A percentile compares a stretch with the other conserved stretches of the same genome.
Evolutionary conservation across 495 filamentous ascomycete species (phyloP).

Genomic region (Pseudoneurospora amorphoporcata): DNA sequence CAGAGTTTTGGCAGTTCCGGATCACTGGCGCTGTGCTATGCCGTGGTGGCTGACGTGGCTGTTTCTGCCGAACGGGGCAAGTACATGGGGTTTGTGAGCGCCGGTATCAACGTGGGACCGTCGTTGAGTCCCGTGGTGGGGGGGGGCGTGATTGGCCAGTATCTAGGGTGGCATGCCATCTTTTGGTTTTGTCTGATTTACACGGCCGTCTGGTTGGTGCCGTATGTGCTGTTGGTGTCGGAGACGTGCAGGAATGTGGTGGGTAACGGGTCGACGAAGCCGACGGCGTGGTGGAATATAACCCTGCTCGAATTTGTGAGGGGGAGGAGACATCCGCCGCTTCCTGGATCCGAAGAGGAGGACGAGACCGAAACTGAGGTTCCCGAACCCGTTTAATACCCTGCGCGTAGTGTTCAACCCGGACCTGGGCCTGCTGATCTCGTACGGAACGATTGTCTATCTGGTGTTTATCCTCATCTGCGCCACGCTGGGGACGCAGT

Average conservation of each 20-base stretch:
- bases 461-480: slow-evolving; percentile 35
- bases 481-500: slow-evolving; percentile 48
- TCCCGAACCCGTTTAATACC: slow-evolving; percentile 62
- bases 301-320: slow-evolving; percentile 30
- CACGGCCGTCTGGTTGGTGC: slow-evolving; percentile 39
- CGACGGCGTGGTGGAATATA: slow-evolving; percentile 44
- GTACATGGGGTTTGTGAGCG: slow-evolving; percentile 46
- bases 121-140: slow-evolving; percentile 54
- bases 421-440: slow-evolving; percentile 37
- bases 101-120: slow-evolving; percentile 44
- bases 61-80: slow-evolving; percentile 48
- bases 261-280: slow-evolving; percentile 50
- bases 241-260: slow-evolving; percentile 65
- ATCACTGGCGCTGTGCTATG: slow-evolving; percentile 47
- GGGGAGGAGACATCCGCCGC: not conserved
- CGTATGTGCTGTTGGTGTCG: slow-evolving; percentile 46
- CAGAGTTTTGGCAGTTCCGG: slow-evolving; percentile 52
- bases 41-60: slow-evolving; percentile 52
- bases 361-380: slow-evolving; percentile 40
- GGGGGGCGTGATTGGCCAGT: slow-evolving; percentile 53
- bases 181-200: slow-evolving; percentile 68
- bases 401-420: slow-evolving; percentile 57
- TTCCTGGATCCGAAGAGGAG: not conserved
- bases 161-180: slow-evolving; percentile 57
- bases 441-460: slow-evolving; percentile 43